Percentiles rank a stretch among this genome's conserved stretches.
phyloP scores from a whole-genome alignment of 129 eudicot genomes.

The Rutidosis leptorrhynchoides region DNA sequence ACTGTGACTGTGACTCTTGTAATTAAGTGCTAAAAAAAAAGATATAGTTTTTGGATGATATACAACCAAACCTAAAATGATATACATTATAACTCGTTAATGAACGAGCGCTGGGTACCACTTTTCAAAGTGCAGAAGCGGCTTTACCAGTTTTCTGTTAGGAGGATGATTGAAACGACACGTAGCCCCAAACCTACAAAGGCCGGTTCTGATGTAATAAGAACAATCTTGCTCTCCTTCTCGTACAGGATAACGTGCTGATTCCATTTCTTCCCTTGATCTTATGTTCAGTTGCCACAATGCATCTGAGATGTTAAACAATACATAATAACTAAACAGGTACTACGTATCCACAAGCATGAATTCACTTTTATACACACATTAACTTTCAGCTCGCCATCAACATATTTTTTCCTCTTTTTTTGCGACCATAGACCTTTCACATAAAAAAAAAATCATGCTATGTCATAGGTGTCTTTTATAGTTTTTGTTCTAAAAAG shows the following conservation, averaged over 20 bases:
- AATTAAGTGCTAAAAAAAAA: neutral
- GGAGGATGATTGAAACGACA: constrained; percentile 98
- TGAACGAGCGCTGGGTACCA: constrained; percentile 18
- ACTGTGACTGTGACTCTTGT: neutral
- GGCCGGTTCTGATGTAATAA: constrained; percentile 90
- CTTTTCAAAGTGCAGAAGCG: neutral
- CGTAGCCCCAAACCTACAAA: constrained; percentile 84
- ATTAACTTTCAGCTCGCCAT: neutral
- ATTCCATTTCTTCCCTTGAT: constrained; percentile 75
- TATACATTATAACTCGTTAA: constrained; percentile 3
- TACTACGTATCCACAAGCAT: neutral
- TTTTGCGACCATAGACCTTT: neutral
- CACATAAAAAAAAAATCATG: neutral
- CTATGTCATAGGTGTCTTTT: neutral
- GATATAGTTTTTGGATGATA: neutral
- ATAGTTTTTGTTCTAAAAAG: neutral
- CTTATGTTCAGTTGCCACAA: constrained; percentile 79
- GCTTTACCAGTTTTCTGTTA: constrained; percentile 77
- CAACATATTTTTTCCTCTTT: constrained; percentile 5
- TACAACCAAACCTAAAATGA: neutral
- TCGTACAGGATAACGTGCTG: constrained; percentile 78
- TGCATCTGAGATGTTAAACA: constrained; percentile 51
- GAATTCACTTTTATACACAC: neutral
- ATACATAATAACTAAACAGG: constrained; percentile 8
- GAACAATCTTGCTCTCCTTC: constrained; percentile 97